Evolutionary conservation across 805 yeast genomes (phyloP).

Genomic region (Maudiozyma barnettii): DNA sequence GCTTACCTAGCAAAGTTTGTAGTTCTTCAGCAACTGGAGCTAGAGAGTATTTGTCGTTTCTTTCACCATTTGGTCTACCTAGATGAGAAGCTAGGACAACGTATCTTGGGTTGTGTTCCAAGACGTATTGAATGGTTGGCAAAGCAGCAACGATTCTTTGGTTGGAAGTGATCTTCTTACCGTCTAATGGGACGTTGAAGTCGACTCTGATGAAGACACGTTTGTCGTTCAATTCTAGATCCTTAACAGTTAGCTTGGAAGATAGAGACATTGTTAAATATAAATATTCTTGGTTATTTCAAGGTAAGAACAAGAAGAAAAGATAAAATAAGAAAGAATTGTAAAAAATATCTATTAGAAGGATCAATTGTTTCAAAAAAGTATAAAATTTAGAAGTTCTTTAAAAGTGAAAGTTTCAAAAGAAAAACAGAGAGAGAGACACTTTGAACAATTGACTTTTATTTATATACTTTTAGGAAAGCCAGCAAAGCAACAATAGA

Average conservation of each 20-base stretch:
- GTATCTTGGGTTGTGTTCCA: conserved; percentile 84
- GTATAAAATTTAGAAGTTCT: too few relatives aligned
- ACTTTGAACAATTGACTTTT: too few relatives aligned
- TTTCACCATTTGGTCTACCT: conserved; percentile 98
- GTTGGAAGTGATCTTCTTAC: conserved; percentile 94
- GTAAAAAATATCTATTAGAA: too few relatives aligned
- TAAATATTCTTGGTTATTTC: background rate
- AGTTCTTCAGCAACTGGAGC: conserved; percentile 91
- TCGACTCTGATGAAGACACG: conserved; percentile 98
- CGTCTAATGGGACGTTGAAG: conserved; percentile 92
- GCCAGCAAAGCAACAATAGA: too few relatives aligned
- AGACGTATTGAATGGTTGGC: conserved; percentile 94
- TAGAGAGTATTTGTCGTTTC: conserved; percentile 74
- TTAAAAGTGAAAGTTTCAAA: too few relatives aligned
- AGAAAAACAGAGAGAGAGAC: too few relatives aligned
- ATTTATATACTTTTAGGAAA: too few relatives aligned
- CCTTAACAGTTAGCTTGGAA: conserved; percentile 86
- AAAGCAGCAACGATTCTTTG: conserved; percentile 99
- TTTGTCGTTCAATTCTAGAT: conserved; percentile 76
- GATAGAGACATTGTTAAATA: conserved; percentile 70
- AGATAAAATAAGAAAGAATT: too few relatives aligned
- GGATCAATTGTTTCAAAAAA: too few relatives aligned
- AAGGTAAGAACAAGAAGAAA: background rate
- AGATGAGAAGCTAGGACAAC: conserved; percentile 92
- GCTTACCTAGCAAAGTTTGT: conserved; percentile 59